A percentile compares a stretch with the other conserved stretches of the same genome.
These are phyloP conservation scores for Claviceps sorghi DNA, from an alignment of 2,329 filamentous ascomycete genomes.

Conservation along the genomic window DNA sequence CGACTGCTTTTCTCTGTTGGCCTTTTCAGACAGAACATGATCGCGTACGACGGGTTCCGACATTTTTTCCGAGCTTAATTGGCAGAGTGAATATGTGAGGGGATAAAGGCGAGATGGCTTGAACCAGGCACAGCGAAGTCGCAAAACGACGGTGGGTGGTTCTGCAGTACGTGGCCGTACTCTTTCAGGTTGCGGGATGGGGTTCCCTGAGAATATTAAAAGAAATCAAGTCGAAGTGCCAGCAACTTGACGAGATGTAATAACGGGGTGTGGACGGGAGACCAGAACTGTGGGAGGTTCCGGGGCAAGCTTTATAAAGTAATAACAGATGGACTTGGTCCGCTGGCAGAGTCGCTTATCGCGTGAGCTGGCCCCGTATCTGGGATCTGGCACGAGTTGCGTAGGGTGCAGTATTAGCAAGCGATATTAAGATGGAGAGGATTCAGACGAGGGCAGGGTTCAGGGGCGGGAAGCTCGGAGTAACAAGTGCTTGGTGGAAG, in stretches of 20 bases:
- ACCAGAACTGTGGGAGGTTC: not conserved
- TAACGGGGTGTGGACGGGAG: not conserved
- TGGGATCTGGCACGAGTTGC: not conserved
- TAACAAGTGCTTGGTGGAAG: not conserved
- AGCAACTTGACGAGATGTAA: not conserved
- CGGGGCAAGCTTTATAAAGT: not conserved
- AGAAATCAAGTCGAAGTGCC: not conserved
- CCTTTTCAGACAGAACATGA: conserved; percentile 2
- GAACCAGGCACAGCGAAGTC: not conserved
- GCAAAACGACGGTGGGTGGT: not conserved
- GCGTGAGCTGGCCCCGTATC: not conserved
- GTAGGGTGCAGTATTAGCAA: not conserved
- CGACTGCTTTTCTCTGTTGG: conserved; percentile 3
- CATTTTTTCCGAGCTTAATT: not conserved
- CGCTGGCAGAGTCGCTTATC: not conserved
- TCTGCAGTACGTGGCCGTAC: not conserved
- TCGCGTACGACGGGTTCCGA: conserved; percentile 3
- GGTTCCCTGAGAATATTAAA: not conserved
- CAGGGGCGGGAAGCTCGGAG: conserved; percentile 1
- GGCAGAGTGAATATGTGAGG: not conserved
- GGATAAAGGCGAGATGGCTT: not conserved
- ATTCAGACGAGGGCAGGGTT: conserved; percentile 1
- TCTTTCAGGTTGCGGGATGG: not conserved
- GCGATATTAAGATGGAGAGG: not conserved
- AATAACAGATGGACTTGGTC: not conserved